Percentiles rank a stretch among this genome's conserved stretches.
Evolutionary conservation across 2,329 filamentous ascomycete species (phyloP).

Genomic region (Sarocladium kiliense): DNA sequence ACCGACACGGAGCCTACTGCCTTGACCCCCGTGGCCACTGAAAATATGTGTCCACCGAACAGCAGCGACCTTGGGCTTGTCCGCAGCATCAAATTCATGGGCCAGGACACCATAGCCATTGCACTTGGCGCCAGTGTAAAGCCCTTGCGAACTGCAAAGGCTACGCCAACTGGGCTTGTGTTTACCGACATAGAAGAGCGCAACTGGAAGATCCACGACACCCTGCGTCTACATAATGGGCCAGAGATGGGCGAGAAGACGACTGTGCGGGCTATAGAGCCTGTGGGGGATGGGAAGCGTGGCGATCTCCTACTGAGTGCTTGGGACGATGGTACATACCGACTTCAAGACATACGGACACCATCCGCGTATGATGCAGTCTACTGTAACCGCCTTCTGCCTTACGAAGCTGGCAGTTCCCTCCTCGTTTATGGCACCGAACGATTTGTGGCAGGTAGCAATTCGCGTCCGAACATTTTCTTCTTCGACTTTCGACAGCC

Average conservation of each 20-base stretch:
- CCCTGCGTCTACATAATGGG: background rate
- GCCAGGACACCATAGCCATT: slow-evolving; percentile 37
- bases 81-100: slow-evolving; percentile 39
- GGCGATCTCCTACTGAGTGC: slow-evolving; percentile 41
- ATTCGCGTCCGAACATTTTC: slow-evolving; percentile 36
- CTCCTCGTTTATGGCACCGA: slow-evolving; percentile 45
- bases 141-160: slow-evolving; percentile 40
- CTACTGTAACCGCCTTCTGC: slow-evolving; percentile 49
- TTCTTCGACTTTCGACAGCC: slow-evolving; percentile 51
- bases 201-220: slow-evolving; percentile 15
- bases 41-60: slow-evolving; percentile 20
- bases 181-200: slow-evolving; percentile 27
- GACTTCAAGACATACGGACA: slow-evolving; percentile 45
- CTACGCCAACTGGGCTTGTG: slow-evolving; percentile 40
- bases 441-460: slow-evolving; percentile 45
- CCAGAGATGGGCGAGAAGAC: slow-evolving; percentile 26
- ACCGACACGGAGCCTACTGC: slow-evolving; percentile 7
- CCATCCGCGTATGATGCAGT: slow-evolving; percentile 39
- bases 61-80: slow-evolving; percentile 20
- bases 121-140: slow-evolving; percentile 35
- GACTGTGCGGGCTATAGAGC: slow-evolving; percentile 41
- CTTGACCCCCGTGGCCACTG: slow-evolving; percentile 17
- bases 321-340: slow-evolving; percentile 48
- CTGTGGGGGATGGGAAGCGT: slow-evolving; percentile 31
- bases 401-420: slow-evolving; percentile 38